phyloP scores from a whole-genome alignment of 2,329 filamentous ascomycete genomes.

The Nothophoma quercina region DNA sequence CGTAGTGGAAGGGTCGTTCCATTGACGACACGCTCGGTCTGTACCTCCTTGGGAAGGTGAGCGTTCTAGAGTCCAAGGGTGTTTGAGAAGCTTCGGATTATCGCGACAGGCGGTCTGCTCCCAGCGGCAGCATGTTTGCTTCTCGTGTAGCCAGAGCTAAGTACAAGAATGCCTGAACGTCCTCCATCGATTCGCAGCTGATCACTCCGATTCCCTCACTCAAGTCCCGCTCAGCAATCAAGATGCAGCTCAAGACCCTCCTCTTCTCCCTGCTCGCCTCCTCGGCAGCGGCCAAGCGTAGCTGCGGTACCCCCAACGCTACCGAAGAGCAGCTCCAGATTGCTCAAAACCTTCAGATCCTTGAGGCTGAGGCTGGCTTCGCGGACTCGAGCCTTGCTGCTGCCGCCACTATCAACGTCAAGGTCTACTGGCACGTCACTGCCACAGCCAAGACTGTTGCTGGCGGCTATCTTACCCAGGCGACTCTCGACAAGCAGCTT shows the following conservation, averaged over 20 bases:
- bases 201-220: constrained; percentile 12
- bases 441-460: constrained; percentile 25
- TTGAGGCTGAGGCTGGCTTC: constrained; percentile 19
- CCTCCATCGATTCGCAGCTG: constrained; percentile 18
- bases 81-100: constrained; percentile 3
- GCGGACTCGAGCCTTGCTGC: constrained; percentile 19
- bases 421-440: constrained; percentile 48
- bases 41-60: constrained; percentile 17
- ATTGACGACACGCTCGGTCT: constrained; percentile 2
- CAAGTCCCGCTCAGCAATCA: constrained; percentile 4
- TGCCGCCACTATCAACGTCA: constrained; percentile 32
- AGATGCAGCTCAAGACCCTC: constrained; percentile 20
- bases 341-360: constrained; percentile 21
- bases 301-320: constrained; percentile 25
- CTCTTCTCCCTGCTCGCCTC: constrained; percentile 17
- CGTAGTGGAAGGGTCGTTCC: constrained; percentile 2
- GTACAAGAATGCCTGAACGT: constrained; percentile 10
- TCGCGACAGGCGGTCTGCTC: constrained; percentile 2
- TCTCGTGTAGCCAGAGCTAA: not conserved
- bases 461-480: constrained; percentile 20
- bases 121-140: not conserved
- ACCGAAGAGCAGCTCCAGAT: constrained; percentile 21
- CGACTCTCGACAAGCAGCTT: constrained; percentile 16
- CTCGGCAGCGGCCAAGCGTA: constrained; percentile 17
- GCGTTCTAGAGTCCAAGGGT: not conserved